Evolutionary conservation across 129 eudicot genomes (phyloP), one percentile per base, ranked within the genome.

Genomic region (Dittrichia graveolens): DNA sequence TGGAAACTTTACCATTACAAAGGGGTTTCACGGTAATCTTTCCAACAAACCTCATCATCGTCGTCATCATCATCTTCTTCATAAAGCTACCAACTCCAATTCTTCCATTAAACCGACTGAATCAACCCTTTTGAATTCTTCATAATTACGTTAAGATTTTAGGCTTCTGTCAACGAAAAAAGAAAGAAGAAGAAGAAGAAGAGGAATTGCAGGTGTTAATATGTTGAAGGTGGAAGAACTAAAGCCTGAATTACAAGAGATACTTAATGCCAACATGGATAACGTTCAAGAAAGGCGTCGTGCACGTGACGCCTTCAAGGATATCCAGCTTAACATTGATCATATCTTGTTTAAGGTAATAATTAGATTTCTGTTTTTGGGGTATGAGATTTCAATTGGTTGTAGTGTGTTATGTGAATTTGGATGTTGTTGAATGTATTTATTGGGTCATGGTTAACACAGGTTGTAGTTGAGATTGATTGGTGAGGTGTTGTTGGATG

Each of bases 241-340:
- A 18, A 78, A 19, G 9, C 60, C 77, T 41, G 89, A 84, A 44
- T 73, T 94, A 67, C 88, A 75, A 73, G 77, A 77, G 75, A 71
- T 91, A 2, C 34, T 88, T 8, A 89, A 90, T 75, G 97, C 89
- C 49, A 66, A 94, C 54, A 90, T 94, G 99, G 91, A 84, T 71
- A 69, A 83, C 46, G 99, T 89, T 56, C 79, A 75, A 31, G 83
- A 85, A n/a, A 78, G 99, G 74, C 88, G 99, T 8, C 86, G 84
- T 18, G 99, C 97, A 40, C 97, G 99, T 73, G 96, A 94, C 46
- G 97, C 96, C 14, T 90, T 94, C 65, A 94, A 90, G 91, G 93
- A 90, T 77, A 72, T 84, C 61, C 99, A 94, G 84, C 96, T 94
- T 53, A 84, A 88, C 19, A 81, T 94, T 65, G 97, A 90, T 84